phyloP scores from a whole-genome alignment of 495 filamentous ascomycete genomes.

The Penicillium salamii region DNA sequence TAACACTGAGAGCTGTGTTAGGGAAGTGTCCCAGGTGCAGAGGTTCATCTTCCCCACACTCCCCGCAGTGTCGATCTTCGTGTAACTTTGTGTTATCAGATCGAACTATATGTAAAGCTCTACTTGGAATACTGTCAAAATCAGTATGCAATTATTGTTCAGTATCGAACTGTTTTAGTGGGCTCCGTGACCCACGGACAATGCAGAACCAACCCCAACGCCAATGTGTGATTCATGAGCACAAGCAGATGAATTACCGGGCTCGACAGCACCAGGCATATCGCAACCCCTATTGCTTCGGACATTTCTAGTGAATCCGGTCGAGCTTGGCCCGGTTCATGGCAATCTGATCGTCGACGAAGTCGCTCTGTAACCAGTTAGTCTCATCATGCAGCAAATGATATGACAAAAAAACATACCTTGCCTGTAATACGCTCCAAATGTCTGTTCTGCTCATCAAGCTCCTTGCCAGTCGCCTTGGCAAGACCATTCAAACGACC shows the following conservation, averaged over 20 bases:
- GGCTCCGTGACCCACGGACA: background rate
- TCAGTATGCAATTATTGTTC: conserved; percentile 7
- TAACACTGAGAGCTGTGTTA: too few relatives aligned
- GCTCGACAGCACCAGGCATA: conserved; percentile 36
- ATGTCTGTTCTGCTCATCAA: conserved; percentile 71
- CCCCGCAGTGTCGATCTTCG: conserved; percentile 12
- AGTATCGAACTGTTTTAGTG: conserved; percentile 5
- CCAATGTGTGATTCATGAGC: conserved; percentile 17
- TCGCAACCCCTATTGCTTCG: conserved; percentile 15
- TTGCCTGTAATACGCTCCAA: conserved; percentile 71
- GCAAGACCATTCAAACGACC: conserved; percentile 64
- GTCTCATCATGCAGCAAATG: conserved; percentile 10
- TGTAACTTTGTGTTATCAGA: background rate
- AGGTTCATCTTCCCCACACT: conserved; percentile 2
- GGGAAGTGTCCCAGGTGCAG: too few relatives aligned
- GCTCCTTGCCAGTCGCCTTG: conserved; percentile 65
- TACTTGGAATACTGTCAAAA: background rate
- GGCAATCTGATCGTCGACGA: conserved; percentile 68
- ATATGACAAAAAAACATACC: conserved; percentile 38
- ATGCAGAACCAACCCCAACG: conserved; percentile 18
- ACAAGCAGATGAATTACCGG: conserved; percentile 15
- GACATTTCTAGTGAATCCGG: conserved; percentile 49
- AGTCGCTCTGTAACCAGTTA: conserved; percentile 54
- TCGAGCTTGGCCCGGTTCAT: conserved; percentile 65
- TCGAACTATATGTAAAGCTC: background rate